Base-by-base conservation (phyloP, 2,329 filamentous ascomycete species). In the Venturia pyrina region DNA sequence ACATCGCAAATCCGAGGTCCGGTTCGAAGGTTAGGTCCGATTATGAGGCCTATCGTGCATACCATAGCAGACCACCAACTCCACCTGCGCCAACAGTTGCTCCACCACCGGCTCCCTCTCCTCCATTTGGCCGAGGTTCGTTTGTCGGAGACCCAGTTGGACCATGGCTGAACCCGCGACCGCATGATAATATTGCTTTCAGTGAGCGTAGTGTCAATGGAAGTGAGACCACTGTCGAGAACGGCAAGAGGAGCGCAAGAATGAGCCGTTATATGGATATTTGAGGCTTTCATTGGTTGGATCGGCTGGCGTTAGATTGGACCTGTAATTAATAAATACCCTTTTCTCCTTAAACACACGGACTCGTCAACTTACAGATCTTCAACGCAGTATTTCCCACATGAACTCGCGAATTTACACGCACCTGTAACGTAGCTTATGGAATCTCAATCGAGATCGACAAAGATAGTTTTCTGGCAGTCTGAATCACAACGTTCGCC, bases 61-160 rank as follows among this genome's bases (percentile, higher is more conserved):
- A 64, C 34, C 62, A 64, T 28, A 64, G 44, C 62, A 19, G 62
- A 46, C 62, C 62, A 44, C 62, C 62, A 44, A 19, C 21, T 34
- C 46, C 62, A n/a, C 62, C 62, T 48, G 19, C 44, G 2, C 62
- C 10, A 2, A 48, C 40, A 62, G 13, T 32, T 28, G 28, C 19
- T 11, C n/a, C 32, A 59, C 15, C 53, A n/a, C 53, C 15, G 15
- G 28, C 53, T 59, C 50, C 50, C 11, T 32, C 50, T 56, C 50
- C 50, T 56, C 50, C 50, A 19, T 57, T 57, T 57, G 50, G 24
- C 17, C 50, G 50, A 24, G 50, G 50, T 21, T 59, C 53, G n/a
- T 59, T 57, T 17, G 53, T 28, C 15, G 28, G 53, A 59, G 28
- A 59, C 11, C 53, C 28, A 11, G 53, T 59, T 19, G 53, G 53